phyloP scores from a whole-genome alignment of 352 stramenopile genomes.

The Phytophthora sansomeana region DNA sequence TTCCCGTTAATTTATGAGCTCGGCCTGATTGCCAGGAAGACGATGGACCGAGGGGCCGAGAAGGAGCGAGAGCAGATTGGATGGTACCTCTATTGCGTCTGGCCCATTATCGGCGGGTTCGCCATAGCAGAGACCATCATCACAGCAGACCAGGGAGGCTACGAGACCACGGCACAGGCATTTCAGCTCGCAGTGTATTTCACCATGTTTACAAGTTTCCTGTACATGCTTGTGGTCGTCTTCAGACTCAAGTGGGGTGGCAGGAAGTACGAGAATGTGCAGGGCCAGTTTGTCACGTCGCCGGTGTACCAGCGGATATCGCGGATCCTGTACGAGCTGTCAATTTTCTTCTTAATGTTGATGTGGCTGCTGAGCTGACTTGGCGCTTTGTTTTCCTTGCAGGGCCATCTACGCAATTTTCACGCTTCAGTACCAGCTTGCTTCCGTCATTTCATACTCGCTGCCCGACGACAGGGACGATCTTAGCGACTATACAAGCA shows the following conservation, averaged over 20 bases:
- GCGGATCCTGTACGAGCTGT: conserved; percentile 48
- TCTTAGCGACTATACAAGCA: conserved; percentile 39
- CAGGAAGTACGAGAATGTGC: conserved; percentile 64
- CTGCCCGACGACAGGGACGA: conserved; percentile 25
- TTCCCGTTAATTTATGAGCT: conserved; percentile 53
- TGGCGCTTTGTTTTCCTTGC: conserved; percentile 2
- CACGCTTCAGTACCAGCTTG: conserved; percentile 60
- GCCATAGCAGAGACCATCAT: conserved; percentile 34
- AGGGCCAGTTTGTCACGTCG: conserved; percentile 60
- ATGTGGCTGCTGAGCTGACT: background rate
- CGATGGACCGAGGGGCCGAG: conserved; percentile 50
- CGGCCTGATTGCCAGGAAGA: conserved; percentile 43
- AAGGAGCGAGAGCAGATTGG: conserved; percentile 46
- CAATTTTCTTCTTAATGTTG: background rate
- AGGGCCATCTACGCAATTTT: conserved; percentile 60
- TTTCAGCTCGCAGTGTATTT: conserved; percentile 50
- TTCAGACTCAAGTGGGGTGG: conserved; percentile 51
- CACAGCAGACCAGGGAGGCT: conserved; percentile 35
- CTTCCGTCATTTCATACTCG: conserved; percentile 50
- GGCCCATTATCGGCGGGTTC: conserved; percentile 37
- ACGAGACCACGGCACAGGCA: conserved; percentile 49
- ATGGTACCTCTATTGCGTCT: conserved; percentile 35
- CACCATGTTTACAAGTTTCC: conserved; percentile 48
- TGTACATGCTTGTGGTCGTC: conserved; percentile 51
- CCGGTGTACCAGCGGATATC: conserved; percentile 68